These are phyloP conservation scores for Mycena belliarum DNA, from an alignment of 768 basidiomycete genomes.

Conservation along the genomic window DNA sequence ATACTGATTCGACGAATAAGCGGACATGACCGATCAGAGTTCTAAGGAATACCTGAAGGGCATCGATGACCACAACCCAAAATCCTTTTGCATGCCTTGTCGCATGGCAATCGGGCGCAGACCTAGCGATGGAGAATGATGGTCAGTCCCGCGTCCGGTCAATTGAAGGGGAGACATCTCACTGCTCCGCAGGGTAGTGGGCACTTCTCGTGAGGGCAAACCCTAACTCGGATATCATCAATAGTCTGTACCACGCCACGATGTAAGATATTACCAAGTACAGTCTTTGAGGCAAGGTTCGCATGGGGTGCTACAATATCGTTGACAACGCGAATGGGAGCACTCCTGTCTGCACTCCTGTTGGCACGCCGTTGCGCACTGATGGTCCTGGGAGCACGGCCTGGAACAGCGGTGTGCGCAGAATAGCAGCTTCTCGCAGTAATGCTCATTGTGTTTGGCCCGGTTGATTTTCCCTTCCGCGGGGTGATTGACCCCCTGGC, in stretches of 20 bases:
- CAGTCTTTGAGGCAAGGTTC: conserved; percentile 66
- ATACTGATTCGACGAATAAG: conserved; percentile 44
- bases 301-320: conserved; percentile 53
- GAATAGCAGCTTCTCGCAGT: conserved; percentile 51
- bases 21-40: neutral
- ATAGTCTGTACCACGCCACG: neutral
- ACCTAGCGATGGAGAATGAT: conserved; percentile 41
- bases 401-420: conserved; percentile 58
- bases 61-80: conserved; percentile 66
- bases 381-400: conserved; percentile 50
- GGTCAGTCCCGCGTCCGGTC: too few species aligned
- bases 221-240: conserved; percentile 32
- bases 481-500: conserved; percentile 37
- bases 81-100: conserved; percentile 47
- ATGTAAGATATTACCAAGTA: conserved; percentile 41
- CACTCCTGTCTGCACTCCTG: conserved; percentile 55
- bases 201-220: conserved; percentile 55
- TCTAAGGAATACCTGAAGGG: conserved; percentile 64
- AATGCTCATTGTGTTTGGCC: conserved; percentile 42
- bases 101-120: conserved; percentile 67
- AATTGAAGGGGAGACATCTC: conserved; percentile 36
- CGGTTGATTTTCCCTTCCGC: conserved; percentile 26
- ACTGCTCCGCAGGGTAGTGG: conserved; percentile 71
- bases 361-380: conserved; percentile 48
- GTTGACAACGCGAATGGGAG: conserved; percentile 49